Base-by-base conservation (phyloP, 1,139 yeast genomes). In the Geotrichum restrictum region DNA sequence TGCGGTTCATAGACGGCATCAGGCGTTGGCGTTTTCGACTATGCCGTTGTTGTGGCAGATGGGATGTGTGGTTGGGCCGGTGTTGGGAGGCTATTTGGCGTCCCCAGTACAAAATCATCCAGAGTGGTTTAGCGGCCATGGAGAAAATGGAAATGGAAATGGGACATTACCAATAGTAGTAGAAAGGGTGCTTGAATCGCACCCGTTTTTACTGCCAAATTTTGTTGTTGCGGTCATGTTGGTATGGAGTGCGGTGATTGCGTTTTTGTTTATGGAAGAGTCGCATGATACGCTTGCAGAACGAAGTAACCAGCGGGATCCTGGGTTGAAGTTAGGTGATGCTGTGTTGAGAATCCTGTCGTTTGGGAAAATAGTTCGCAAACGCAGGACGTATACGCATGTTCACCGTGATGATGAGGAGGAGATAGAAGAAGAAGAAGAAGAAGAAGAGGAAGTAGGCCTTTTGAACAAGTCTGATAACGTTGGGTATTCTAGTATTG, bases 151-250 rank as follows among this genome's bases (percentile, higher is more conserved):
- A 24, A 24, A 8, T 24, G 29, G n/a, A n/a, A n/a, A n/a, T n/a
- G n/a, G n/a, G n/a, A n/a, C n/a, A n/a, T n/a, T n/a, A n/a, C n/a
- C n/a, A n/a, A n/a, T n/a, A n/a, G n/a, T 24, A 5, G 22, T 38
- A 21, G 49, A 46, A 36, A 63, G 59, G 11, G 65, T 79, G 54
- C 70, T 78, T 32, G 63, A 69, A 19, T 66, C 64, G 40, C 73
- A 74, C 62, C 88, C 88, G 0, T 83, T 80, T 61, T 81, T 84
- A 0, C 67, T 82, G 57, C 81, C 85, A 3, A 83, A 82, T 62
- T 61, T 83, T 8, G 79, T 78, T 2, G 81, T 82, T 18, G 75
- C 81, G 3, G 5, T 60, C 1, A 68, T 78, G 48, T 67, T 81
- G 36, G 32, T 64, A 19, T 29, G 49, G 8, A 57, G 62, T 19